Base-by-base conservation (phyloP, 176 grass and related monocot species). In the Juncus effusus region DNA sequence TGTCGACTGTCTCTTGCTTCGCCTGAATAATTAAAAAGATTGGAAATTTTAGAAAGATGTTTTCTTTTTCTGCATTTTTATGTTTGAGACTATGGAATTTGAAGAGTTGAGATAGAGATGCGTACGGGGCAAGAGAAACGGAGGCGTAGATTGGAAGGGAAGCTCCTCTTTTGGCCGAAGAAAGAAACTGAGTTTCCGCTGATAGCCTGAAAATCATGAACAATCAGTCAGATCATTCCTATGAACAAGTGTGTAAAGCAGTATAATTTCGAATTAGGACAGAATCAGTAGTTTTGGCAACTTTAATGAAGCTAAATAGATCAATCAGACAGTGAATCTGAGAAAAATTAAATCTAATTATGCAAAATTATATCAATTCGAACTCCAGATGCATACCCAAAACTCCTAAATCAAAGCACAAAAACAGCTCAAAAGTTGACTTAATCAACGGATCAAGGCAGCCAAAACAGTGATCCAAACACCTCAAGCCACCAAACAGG, bases 1-100 rank as follows among this genome's bases (percentile, higher is more conserved):
- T 70, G 11, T 70, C 53, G 39, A 70, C 52, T 40, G 67, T 70
- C 67, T 70, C 67, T 37, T 39, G 11, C 67, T 57, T 42, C 5
- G 67, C 67, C 67, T 70, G 16, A 41, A 40, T 9, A 40, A 16
- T 15, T 40, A 58, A 58, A 7, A 3, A 11, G 6, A 58, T 40
- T 70, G 54, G 5, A 12, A n/a, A 40, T 63, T 42, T 28, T 28
- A 28, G 1, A 28, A 28, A 28, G 19, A 28, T 28, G 19, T 1
- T 28, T 28, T 28, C 19, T 28, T 28, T 28, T 28, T 28, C 19
- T 1, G 19, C 19, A 28, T 28, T 28, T 28, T 28, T 28, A 28
- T 28, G 19, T 28, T 28, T 28, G 19, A 28, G 19, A 28, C 19
- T 28, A 28, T 28, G 19, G 13, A 19, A 54, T 69, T 70, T 50